Conservation (phyloP, 2,329 filamentous ascomycete genomes). For the Tolypocladium tundrense region DNA sequence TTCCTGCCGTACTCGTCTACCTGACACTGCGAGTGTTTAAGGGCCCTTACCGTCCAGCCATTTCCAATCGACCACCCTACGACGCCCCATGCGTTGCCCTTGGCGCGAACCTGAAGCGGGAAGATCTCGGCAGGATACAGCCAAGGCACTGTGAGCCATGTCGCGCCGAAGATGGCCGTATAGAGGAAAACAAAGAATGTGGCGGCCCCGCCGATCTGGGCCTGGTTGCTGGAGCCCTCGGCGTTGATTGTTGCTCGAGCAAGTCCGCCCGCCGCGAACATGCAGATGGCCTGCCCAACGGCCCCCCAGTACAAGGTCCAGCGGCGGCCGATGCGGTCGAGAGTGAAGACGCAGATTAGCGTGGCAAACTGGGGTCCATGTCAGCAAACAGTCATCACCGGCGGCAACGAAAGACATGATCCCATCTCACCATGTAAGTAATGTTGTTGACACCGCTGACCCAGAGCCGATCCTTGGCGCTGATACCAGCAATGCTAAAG, state of each 20-base stretch:
- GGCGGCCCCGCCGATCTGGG: constrained; percentile 51
- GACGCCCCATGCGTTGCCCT: constrained; percentile 67
- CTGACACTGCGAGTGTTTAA: constrained; percentile 8
- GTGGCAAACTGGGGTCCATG: constrained; percentile 38
- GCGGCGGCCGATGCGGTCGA: constrained; percentile 58
- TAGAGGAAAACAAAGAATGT: constrained; percentile 59
- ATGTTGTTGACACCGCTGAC: constrained; percentile 46
- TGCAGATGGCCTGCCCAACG: constrained; percentile 51
- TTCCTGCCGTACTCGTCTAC: not conserved
- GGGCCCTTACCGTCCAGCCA: constrained; percentile 38
- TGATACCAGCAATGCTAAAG: constrained; percentile 58
- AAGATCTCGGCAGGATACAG: constrained; percentile 66
- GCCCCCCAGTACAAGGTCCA: constrained; percentile 63
- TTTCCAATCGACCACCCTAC: constrained; percentile 70
- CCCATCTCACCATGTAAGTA: constrained; percentile 31
- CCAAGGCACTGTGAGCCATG: constrained; percentile 45
- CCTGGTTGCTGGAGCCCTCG: constrained; percentile 29
- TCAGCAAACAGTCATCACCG: not conserved
- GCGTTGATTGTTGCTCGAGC: constrained; percentile 37
- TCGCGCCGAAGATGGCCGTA: constrained; percentile 30
- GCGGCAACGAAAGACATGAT: not conserved
- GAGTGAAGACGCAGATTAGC: constrained; percentile 57
- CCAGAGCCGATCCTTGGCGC: constrained; percentile 50
- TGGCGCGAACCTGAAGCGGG: constrained; percentile 58
- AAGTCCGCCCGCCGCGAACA: constrained; percentile 58